Evolutionary conservation across 176 grass and related monocot species (phyloP), one percentile per base, ranked within the genome.

Genomic region (Leersia perrieri): DNA sequence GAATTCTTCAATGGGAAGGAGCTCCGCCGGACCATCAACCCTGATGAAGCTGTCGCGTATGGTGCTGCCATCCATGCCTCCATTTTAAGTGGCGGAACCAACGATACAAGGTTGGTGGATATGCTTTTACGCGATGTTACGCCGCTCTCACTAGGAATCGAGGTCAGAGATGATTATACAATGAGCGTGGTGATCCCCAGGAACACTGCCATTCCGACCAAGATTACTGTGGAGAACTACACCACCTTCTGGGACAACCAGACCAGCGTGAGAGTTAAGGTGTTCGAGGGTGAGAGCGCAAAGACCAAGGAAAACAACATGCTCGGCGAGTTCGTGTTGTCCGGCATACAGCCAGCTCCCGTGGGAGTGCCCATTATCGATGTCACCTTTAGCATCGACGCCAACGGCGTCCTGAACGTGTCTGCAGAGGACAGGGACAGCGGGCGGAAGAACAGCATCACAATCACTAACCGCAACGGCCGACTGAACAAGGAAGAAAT

Each of bases 171-270:
- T 9, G 75, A 51, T 22, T 1, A 0, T 47, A 47, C 60, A 0
- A 94, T 91, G 89, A 82, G 72, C 0, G 41, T 89, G n/a, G 5
- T 94, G 60, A 87, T 94, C 32, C 92, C 92, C 0, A 66, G 86
- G 40, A 89, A 87, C 62, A 91, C 86, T 10, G 75, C 80, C 7
- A 85, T 94, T 12, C 92, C 92, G 3, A 62, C 53, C 20, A 94
- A 87, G 80, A 81, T 49, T n/a, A n/a, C n/a, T 44, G 76, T 49
- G 58, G 76, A 68, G n/a, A 20, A 9, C 0, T 94, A 70, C 30
- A 79, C 71, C 0, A 89, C 92, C 14, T 0, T 6, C 0, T 1
- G 12, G 0, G 89, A 94, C 70, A 75, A 91, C 80, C 89, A 91
- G 75, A 22, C 31, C 0, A 11, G 26, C 3, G 76, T 84, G 0